Base-by-base conservation (phyloP, 2,329 filamentous ascomycete species). In the Conoideocrella luteorostrata region DNA sequence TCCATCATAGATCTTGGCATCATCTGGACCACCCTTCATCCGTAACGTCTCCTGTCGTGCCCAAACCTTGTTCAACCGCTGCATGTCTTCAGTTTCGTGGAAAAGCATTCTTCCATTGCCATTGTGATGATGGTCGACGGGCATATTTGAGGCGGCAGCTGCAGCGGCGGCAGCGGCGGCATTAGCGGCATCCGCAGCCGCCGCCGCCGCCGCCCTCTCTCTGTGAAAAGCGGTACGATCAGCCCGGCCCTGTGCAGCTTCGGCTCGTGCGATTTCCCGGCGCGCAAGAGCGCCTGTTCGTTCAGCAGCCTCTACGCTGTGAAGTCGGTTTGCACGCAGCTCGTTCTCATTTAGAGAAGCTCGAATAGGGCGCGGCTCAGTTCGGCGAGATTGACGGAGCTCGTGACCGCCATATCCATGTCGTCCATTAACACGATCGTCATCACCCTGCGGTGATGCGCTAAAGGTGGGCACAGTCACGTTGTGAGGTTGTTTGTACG, bases 1-100 rank as follows among this genome's bases (percentile, higher is more conserved):
- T 20, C 78, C 78, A 21, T 69, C 68, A 52, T 77, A 72, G 13
- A 78, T 72, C 59, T 78, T 82, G 43, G 72, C 70, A 18, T 79
- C 74, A 13, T 79, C 69, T 9, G 64, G 58, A 3, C 61, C 66
- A 6, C 61, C 61, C 28, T 64, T 65, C 43, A 69, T 60, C 3
- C 72, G 64, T 9, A 71, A 60, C 3, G 65, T 65, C 53, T 79
- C 75, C 49, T 80, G 75, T 1, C 69, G 64, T 0, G 65, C 69
- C 77, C 77, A 80, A 1, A 80, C 68, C 47, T 70, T 69, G 49
- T 79, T 75, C 18, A 80, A 65, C 2, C 74, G 67, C 41, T 70
- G 67, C 48, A 78, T 65, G 18, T 76, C 64, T 13, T 68, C 65
- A 2, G 65, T 69, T 44, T 78, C 70, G 46, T 69, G 64, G 47